Evolutionary conservation across 805 yeast species (phyloP).

Genomic region (Nakazawaea ishiwadae): DNA sequence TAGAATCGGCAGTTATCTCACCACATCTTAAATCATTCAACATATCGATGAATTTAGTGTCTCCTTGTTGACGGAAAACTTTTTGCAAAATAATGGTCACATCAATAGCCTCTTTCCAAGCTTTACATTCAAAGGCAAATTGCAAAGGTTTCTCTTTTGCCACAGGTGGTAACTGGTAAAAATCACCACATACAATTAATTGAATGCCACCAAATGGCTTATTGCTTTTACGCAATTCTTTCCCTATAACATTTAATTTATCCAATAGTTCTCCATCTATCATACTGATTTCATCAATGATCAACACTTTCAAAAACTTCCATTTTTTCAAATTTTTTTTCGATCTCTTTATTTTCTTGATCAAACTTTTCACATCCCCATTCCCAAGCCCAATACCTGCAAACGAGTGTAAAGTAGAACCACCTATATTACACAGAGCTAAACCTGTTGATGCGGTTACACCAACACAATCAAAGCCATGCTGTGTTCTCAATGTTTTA

Average conservation of each 20-base stretch:
- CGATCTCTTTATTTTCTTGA: constrained; percentile 49
- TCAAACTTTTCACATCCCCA: constrained; percentile 40
- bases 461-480: constrained; percentile 51
- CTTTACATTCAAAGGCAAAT: constrained; percentile 62
- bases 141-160: constrained; percentile 28
- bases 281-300: constrained; percentile 81
- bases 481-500: constrained; percentile 39
- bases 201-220: constrained; percentile 81
- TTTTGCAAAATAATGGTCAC: constrained; percentile 55
- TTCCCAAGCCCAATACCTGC: constrained; percentile 75
- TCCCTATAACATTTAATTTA: constrained; percentile 58
- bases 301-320: constrained; percentile 51
- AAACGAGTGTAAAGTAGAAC: constrained; percentile 70
- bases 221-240: constrained; percentile 36
- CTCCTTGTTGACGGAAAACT: constrained; percentile 77
- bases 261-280: constrained; percentile 65
- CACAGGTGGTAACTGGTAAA: constrained; percentile 79
- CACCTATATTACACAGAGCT: constrained; percentile 81
- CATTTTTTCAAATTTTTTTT: constrained; percentile 49
- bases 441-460: constrained; percentile 84
- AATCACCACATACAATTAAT: constrained; percentile 73
- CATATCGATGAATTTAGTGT: constrained; percentile 64
- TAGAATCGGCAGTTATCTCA: constrained; percentile 41
- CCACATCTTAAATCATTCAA: constrained; percentile 73
- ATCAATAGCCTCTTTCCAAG: constrained; percentile 58